Conservation (phyloP, 169 alveolate genomes). For the Plasmodium relictum region DNA sequence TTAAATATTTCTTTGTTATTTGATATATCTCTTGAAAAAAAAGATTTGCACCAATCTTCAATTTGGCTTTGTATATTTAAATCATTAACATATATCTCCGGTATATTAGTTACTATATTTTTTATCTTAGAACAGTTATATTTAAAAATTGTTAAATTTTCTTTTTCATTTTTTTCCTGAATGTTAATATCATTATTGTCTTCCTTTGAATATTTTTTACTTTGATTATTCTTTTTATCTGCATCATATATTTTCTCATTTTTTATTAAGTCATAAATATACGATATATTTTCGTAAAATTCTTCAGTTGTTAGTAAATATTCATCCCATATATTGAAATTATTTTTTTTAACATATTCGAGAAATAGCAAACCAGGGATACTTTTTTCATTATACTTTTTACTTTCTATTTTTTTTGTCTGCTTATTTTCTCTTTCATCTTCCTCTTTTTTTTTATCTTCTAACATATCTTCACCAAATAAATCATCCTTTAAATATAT, state of each 20-base stretch:
- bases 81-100: conserved; percentile 72
- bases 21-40: conserved; percentile 75
- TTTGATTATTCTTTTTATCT: conserved; percentile 60
- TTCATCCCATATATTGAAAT: conserved; percentile 76
- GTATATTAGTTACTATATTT: conserved; percentile 61
- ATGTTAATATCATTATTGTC: conserved; percentile 3
- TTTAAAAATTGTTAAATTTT: conserved; percentile 23
- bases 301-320: conserved; percentile 75
- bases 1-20: conserved; percentile 80
- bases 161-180: conserved; percentile 10
- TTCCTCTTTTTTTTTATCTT: conserved; percentile 19
- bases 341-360: conserved; percentile 69
- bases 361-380: conserved; percentile 42
- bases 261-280: conserved; percentile 75
- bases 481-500: conserved; percentile 42
- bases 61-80: conserved; percentile 79
- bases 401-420: neutral
- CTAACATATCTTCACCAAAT: conserved; percentile 58
- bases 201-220: conserved; percentile 62
- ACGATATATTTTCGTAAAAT: conserved; percentile 76
- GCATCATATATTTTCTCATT: conserved; percentile 64
- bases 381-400: conserved; percentile 12
- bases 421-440: neutral
- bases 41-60: conserved; percentile 82
- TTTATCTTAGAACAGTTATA: conserved; percentile 57